A percentile compares a stretch with the other conserved stretches of the same genome.
Conservation (phyloP, 208 protist species). For the Lotmaria passim region DNA sequence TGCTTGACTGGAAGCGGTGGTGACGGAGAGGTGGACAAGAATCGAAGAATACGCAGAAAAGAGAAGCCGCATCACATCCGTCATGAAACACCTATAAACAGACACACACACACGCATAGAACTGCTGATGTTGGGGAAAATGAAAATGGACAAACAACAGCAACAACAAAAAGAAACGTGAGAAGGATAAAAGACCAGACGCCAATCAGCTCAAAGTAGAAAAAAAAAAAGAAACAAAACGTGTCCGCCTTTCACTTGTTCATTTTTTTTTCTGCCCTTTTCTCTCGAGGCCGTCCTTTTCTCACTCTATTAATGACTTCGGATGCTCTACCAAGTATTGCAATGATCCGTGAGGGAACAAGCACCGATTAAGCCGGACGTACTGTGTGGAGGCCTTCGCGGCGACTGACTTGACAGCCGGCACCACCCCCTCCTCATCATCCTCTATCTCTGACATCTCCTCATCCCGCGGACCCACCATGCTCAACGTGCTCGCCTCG, state of each 20-base stretch:
- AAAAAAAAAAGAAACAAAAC: neutral
- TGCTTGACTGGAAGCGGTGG: too few species aligned
- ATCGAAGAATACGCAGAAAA: too few species aligned
- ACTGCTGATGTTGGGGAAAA: too few species aligned
- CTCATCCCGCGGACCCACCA: neutral
- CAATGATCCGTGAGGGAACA: neutral
- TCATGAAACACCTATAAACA: too few species aligned
- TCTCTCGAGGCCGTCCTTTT: neutral
- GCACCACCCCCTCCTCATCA: neutral
- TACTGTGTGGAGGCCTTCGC: neutral
- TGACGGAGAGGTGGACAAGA: too few species aligned
- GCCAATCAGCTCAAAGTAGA: neutral
- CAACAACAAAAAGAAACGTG: neutral
- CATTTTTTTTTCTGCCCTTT: neutral
- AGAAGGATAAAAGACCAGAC: neutral
- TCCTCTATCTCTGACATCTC: neutral
- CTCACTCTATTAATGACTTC: too few species aligned
- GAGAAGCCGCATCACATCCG: too few species aligned
- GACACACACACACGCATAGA: too few species aligned
- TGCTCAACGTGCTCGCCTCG: neutral
- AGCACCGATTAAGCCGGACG: neutral
- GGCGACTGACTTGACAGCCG: neutral
- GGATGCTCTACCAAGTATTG: slow-evolving; percentile 3
- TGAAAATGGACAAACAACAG: neutral
- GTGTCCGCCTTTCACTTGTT: neutral